Conservation (phyloP, 2,329 filamentous ascomycete genomes). For the Xylaria sp. region DNA sequence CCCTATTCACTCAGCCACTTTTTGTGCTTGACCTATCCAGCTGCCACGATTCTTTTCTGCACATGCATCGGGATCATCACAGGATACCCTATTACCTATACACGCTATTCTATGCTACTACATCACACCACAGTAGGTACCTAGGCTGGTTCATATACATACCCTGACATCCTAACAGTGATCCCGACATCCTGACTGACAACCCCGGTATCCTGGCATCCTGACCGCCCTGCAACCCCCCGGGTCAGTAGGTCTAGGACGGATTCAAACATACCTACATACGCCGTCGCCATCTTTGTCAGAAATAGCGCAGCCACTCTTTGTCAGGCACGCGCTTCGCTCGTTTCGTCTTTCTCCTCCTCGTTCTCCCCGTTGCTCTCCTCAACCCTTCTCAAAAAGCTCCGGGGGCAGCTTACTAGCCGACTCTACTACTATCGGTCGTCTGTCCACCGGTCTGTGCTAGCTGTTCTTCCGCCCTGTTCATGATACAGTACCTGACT, state of each 20-base stretch:
- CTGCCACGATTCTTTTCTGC: slow-evolving; percentile 25
- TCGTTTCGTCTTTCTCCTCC: slow-evolving; percentile 6
- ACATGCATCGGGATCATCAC: slow-evolving; percentile 28
- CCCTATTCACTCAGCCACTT: slow-evolving; percentile 5
- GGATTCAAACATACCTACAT: slow-evolving; percentile 19
- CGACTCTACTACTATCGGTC: slow-evolving; percentile 6
- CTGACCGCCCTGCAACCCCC: slow-evolving; percentile 23
- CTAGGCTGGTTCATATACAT: background rate
- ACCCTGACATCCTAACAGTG: background rate
- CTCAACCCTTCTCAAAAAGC: background rate
- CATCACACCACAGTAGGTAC: background rate
- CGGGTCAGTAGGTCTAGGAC: slow-evolving; percentile 8
- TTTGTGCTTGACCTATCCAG: slow-evolving; percentile 2
- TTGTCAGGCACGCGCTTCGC: slow-evolving; percentile 2
- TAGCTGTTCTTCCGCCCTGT: background rate
- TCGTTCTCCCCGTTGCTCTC: slow-evolving; percentile 3
- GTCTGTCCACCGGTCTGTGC: slow-evolving; percentile 3
- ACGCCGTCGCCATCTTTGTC: slow-evolving; percentile 5
- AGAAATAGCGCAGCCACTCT: slow-evolving; percentile 33
- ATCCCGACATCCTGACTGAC: slow-evolving; percentile 6
- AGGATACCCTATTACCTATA: slow-evolving; percentile 6
- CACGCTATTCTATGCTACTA: background rate
- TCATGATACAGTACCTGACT: slow-evolving; percentile 15
- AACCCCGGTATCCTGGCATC: background rate
- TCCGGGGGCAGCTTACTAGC: slow-evolving; percentile 11